These are phyloP conservation scores for Pyrenochaeta sp. DNA, from an alignment of 2,329 filamentous ascomycete species.

Conservation along the genomic window DNA sequence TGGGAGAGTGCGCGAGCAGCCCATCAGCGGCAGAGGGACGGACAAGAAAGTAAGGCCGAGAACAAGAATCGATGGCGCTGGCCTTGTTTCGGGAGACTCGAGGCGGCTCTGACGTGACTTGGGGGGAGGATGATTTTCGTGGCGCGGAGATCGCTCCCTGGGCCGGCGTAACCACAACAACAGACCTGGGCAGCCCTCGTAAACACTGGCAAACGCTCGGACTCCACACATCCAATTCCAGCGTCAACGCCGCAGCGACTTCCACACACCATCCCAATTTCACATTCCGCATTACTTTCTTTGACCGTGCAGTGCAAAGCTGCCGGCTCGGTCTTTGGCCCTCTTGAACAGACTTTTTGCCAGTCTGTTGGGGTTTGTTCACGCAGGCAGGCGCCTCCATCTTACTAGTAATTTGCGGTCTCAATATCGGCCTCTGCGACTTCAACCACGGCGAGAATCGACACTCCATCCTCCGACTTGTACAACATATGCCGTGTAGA, in stretches of 20 bases:
- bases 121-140: conserved; percentile 23
- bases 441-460: conserved; percentile 23
- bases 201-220: conserved; percentile 30
- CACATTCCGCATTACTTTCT: conserved; percentile 45
- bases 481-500: conserved; percentile 41
- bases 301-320: conserved; percentile 31
- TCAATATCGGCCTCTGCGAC: conserved; percentile 37
- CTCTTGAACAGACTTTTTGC: conserved; percentile 21
- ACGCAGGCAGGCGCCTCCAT: conserved; percentile 38
- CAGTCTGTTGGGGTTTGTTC: conserved; percentile 20
- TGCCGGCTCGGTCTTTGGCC: conserved; percentile 31
- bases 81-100: conserved; percentile 7
- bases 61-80: background rate
- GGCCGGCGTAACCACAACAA: conserved; percentile 18
- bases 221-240: conserved; percentile 33
- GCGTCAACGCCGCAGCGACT: conserved; percentile 32
- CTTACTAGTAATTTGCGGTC: conserved; percentile 35
- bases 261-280: conserved; percentile 26
- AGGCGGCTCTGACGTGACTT: conserved; percentile 17
- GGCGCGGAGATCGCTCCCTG: conserved; percentile 10
- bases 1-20: too few species aligned
- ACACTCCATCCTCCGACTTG: conserved; percentile 17
- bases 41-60: background rate
- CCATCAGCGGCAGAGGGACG: background rate
- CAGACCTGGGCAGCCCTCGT: conserved; percentile 22